Base-by-base conservation (phyloP, 768 basidiomycete species). In the Termitomyces sp. region DNA sequence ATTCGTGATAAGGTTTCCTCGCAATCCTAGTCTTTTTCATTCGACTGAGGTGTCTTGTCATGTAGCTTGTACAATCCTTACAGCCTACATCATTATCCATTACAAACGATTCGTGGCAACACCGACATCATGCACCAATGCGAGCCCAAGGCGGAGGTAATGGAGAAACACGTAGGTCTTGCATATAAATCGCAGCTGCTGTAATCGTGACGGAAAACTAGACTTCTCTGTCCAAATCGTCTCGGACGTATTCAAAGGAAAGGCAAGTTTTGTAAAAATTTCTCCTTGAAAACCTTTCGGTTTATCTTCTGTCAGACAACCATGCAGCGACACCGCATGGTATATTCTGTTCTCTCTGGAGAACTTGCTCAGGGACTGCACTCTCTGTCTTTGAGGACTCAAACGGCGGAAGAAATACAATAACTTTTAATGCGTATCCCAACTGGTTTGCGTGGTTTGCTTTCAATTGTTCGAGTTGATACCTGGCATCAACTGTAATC, bases 121-220 rank as follows among this genome's bases (percentile, higher is more conserved):
- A 94, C 71, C 81, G 88, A 65, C 88, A 93, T 74, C 91, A 94
- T 72, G 79, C 80, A 55, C 77, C 91, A 46, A 94, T 94, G 91
- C 80, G 80, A 67, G 84, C 77, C 43, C 76, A 82, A 69, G 81
- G 78, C 54, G 84, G 81, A 61, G 82, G 79, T 43, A 84, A 77
- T 65, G 85, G 84, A 56, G 91, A 93, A 78, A 89, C 92, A 47
- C 91, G 91, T 94, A 78, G 64, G 88, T 81, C 46, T 58, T 52
- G 52, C 16, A 44, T 41, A 49, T 54, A 44, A 51, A 23, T 51
- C 39, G 17, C 23, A 55, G 28, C 56, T 65, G 58, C 58, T 54
- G 57, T 59, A 52, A 55, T 35, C 32, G 30, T 57, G 30, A 52
- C 46, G 19, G 34, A 27, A 50, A 52, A 19, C 25, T 60, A 91